phyloP scores from a whole-genome alignment of 2,329 filamentous ascomycete genomes.

The Aspergillus sp. region DNA sequence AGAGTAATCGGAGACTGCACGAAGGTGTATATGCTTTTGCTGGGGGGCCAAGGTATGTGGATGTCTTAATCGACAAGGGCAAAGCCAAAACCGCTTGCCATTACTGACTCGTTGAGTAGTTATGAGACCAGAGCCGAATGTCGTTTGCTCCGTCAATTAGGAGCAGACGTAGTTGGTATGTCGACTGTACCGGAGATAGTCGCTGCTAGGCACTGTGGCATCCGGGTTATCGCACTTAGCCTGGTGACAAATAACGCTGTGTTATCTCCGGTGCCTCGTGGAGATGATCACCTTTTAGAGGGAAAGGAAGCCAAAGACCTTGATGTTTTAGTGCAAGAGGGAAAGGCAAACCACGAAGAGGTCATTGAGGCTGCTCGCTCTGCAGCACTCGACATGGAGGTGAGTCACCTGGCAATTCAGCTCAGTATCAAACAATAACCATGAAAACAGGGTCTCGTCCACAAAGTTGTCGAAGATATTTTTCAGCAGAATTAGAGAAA shows the following conservation, averaged over 20 bases:
- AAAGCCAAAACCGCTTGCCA: background rate
- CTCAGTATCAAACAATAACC: constrained; percentile 11
- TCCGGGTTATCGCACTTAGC: constrained; percentile 56
- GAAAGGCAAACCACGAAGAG: constrained; percentile 57
- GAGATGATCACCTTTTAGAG: constrained; percentile 49
- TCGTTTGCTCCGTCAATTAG: constrained; percentile 51
- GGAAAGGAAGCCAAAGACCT: constrained; percentile 32
- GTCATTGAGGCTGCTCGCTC: constrained; percentile 54
- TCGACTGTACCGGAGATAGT: constrained; percentile 62
- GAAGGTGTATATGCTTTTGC: constrained; percentile 61
- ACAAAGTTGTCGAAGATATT: constrained; percentile 23
- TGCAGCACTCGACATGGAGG: constrained; percentile 57
- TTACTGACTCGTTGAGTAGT: constrained; percentile 20
- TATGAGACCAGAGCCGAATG: constrained; percentile 61
- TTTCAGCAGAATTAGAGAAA: constrained; percentile 13
- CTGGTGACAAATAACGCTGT: constrained; percentile 55
- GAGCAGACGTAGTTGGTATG: constrained; percentile 64
- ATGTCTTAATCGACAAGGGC: background rate
- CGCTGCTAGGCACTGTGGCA: constrained; percentile 55
- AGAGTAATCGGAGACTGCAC: constrained; percentile 46
- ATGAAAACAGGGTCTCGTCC: constrained; percentile 27
- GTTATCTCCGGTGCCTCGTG: constrained; percentile 49
- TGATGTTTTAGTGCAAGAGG: constrained; percentile 47
- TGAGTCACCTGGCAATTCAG: constrained; percentile 18
- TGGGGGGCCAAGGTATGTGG: constrained; percentile 50